These are phyloP conservation scores for Arthrobotrys conoides DNA, from an alignment of 2,329 filamentous ascomycete genomes.

Conservation along the genomic window DNA sequence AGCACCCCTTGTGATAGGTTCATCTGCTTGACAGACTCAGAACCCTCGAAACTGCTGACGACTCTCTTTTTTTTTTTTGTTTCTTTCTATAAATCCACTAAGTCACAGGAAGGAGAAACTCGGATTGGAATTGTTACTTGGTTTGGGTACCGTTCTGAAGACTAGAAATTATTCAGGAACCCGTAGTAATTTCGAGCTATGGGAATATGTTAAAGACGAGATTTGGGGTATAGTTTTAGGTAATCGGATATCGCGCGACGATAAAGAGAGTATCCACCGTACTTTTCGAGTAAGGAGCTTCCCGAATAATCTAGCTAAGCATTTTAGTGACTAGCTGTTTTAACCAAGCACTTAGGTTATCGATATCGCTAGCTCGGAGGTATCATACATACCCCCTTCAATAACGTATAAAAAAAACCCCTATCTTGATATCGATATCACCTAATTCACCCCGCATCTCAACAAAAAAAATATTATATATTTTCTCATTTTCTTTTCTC, in stretches of 20 bases:
- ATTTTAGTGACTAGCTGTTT: neutral
- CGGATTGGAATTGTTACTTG: neutral
- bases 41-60: conserved; percentile 31
- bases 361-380: neutral
- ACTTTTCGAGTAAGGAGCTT: conserved; percentile 1
- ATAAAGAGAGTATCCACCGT: neutral
- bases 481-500: neutral
- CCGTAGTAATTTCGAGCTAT: conserved; percentile 14
- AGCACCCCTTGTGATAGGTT: conserved; percentile 42
- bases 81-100: conserved; percentile 16
- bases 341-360: neutral
- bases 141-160: neutral
- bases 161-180: conserved; percentile 11
- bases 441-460: conserved; percentile 24
- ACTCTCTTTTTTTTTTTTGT: conserved; percentile 13
- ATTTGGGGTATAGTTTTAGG: neutral
- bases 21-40: conserved; percentile 36
- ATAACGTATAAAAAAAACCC: neutral
- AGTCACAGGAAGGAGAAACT: conserved; percentile 5
- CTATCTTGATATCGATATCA: neutral
- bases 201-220: neutral
- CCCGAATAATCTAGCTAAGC: neutral
- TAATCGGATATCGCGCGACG: conserved; percentile 50
- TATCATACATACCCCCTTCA: neutral
- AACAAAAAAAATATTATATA: neutral